phyloP scores from a whole-genome alignment of 331 rosid species.

The Rosa hybrid region DNA sequence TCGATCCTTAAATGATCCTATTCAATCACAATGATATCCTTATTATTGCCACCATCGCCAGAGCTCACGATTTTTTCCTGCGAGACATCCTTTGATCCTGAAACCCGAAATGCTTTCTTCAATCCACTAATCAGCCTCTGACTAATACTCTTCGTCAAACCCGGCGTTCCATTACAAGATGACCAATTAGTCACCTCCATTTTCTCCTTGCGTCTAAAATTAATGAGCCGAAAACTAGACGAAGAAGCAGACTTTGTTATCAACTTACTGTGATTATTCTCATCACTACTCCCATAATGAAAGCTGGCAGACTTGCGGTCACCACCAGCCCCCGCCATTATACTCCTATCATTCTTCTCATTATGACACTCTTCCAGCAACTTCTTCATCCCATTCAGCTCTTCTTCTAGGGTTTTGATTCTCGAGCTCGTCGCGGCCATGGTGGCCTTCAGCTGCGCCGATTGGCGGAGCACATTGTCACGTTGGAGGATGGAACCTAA shows the following conservation, averaged over 20 bases:
- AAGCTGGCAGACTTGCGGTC: conserved; percentile 58
- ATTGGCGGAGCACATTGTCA: conserved; percentile 48
- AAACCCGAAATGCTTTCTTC: conserved; percentile 57
- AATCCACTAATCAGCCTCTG: conserved; percentile 51
- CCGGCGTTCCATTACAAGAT: conserved; percentile 25
- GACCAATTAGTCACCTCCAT: conserved; percentile 17
- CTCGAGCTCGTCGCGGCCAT: conserved; percentile 67
- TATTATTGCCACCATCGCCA: background rate
- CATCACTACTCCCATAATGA: conserved; percentile 37
- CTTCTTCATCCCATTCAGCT: conserved; percentile 62
- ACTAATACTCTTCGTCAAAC: conserved; percentile 36
- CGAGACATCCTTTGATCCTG: conserved; percentile 17
- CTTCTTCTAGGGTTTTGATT: conserved; percentile 62
- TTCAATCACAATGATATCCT: conserved; percentile 18
- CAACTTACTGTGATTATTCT: conserved; percentile 10
- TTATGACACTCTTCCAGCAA: conserved; percentile 31
- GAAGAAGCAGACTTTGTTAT: conserved; percentile 56
- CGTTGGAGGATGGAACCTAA: conserved; percentile 60
- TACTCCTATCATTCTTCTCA: conserved; percentile 27
- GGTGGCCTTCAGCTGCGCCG: conserved; percentile 50
- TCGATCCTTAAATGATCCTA: background rate
- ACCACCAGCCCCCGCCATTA: conserved; percentile 16
- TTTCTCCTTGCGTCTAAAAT: conserved; percentile 5
- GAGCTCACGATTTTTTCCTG: background rate
- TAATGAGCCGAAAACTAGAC: conserved; percentile 33